These are phyloP conservation scores for Neurospora crassa DNA, from an alignment of 2,329 filamentous ascomycete species.

Conservation along the genomic window DNA sequence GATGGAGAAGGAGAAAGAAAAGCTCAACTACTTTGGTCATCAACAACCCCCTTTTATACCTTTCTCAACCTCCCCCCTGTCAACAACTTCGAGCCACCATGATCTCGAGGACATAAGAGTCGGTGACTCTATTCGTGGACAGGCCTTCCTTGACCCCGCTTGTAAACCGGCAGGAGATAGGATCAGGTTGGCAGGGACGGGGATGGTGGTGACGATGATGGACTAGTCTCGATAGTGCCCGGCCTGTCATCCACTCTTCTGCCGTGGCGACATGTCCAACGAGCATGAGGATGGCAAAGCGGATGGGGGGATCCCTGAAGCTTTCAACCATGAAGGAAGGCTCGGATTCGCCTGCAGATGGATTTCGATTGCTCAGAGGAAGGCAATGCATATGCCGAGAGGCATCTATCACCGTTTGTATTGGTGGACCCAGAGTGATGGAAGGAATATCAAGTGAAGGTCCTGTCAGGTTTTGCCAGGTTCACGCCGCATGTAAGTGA, in stretches of 20 bases:
- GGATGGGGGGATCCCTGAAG: conserved; percentile 24
- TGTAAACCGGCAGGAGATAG: conserved; percentile 19
- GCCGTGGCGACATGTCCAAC: conserved; percentile 18
- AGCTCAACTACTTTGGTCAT: conserved; percentile 33
- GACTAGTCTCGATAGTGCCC: conserved; percentile 15
- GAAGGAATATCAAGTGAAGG: conserved; percentile 19
- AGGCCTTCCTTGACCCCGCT: conserved; percentile 31
- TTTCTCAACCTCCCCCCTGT: conserved; percentile 31
- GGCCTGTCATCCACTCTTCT: conserved; percentile 13
- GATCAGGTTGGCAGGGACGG: conserved; percentile 17
- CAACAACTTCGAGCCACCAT: conserved; percentile 25
- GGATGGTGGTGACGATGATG: conserved; percentile 19
- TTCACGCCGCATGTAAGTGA: conserved; percentile 8
- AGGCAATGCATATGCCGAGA: conserved; percentile 31
- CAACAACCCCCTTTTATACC: conserved; percentile 53
- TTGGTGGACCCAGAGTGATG: conserved; percentile 24
- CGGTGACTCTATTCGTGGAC: conserved; percentile 33
- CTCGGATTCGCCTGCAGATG: conserved; percentile 20
- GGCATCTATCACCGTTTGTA: conserved; percentile 26
- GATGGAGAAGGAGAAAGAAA: conserved; percentile 45
- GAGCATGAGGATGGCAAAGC: conserved; percentile 18
- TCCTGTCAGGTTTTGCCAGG: conserved; percentile 10
- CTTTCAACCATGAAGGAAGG: conserved; percentile 18
- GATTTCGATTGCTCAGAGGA: conserved; percentile 27
- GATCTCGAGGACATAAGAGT: conserved; percentile 31